A percentile compares a stretch with the other conserved stretches of the same genome.
phyloP scores from a whole-genome alignment of 306 rosid genomes.

The Vicia faba region DNA sequence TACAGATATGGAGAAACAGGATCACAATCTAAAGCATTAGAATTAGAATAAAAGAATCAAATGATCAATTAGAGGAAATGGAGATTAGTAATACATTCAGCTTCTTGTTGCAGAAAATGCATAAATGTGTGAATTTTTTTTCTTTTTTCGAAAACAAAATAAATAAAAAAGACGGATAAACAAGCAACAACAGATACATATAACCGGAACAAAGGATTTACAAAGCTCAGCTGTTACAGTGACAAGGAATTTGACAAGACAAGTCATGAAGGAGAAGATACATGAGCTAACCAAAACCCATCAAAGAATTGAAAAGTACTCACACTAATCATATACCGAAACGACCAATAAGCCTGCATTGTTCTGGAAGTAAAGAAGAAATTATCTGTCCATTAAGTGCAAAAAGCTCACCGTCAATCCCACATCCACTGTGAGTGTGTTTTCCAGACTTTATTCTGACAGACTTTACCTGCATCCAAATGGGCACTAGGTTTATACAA shows the following conservation, averaged over 20 bases:
- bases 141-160: constrained; percentile 20
- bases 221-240: constrained; percentile 53
- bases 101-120: constrained; percentile 35
- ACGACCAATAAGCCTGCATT: constrained; percentile 97
- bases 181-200: constrained; percentile 44
- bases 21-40: constrained; percentile 33
- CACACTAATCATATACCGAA: constrained; percentile 55
- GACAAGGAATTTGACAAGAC: constrained; percentile 39
- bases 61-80: constrained; percentile 34
- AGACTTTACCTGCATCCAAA: constrained; percentile 73
- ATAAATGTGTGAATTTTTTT: constrained; percentile 32
- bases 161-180: constrained; percentile 28
- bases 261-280: constrained; percentile 37
- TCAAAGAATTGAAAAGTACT: constrained; percentile 49
- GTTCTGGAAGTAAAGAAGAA: constrained; percentile 93
- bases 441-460: constrained; percentile 89
- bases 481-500: constrained; percentile 30
- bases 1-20: constrained; percentile 26
- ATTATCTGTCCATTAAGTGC: constrained; percentile 79
- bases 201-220: constrained; percentile 50
- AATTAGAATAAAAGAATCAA: constrained; percentile 29
- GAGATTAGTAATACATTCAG: constrained; percentile 37
- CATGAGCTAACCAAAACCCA: constrained; percentile 48
- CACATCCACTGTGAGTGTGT: constrained; percentile 89
- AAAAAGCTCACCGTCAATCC: constrained; percentile 98